Percentiles rank a stretch among this genome's conserved stretches.
phyloP scores from a whole-genome alignment of 176 grass and related monocot species.

The Carex cristatella region DNA sequence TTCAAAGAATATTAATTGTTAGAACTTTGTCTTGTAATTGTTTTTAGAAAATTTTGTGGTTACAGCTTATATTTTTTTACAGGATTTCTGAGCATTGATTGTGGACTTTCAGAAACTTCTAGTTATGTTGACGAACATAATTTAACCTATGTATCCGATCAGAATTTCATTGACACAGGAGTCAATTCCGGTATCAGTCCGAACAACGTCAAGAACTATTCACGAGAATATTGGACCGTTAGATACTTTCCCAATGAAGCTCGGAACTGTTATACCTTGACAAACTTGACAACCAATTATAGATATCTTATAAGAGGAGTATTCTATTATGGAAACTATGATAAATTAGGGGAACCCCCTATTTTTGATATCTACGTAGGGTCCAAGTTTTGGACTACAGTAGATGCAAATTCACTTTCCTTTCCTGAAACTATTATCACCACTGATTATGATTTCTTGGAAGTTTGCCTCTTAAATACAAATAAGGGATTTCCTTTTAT shows the following conservation, averaged over 20 bases:
- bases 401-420: neutral
- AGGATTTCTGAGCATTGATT: conserved; percentile 73
- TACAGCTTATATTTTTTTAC: neutral
- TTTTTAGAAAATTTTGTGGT: neutral
- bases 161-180: conserved; percentile 27
- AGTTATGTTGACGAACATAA: conserved; percentile 17
- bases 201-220: neutral
- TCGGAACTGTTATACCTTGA: conserved; percentile 7
- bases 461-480: conserved; percentile 39
- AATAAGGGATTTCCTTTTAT: conserved; percentile 38
- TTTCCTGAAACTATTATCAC: conserved; percentile 34
- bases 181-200: neutral
- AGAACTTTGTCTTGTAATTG: too few species aligned
- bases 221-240: neutral
- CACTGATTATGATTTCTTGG: conserved; percentile 27
- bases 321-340: conserved; percentile 44
- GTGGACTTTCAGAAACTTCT: conserved; percentile 22
- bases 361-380: conserved; percentile 45
- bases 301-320: conserved; percentile 35
- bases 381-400: conserved; percentile 26
- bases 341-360: conserved; percentile 27
- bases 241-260: neutral
- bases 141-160: conserved; percentile 43
- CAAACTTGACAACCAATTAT: neutral
- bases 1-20: too few species aligned